These are phyloP conservation scores for Suillus subalutaceus DNA, from an alignment of 768 basidiomycete species.

Conservation along the genomic window DNA sequence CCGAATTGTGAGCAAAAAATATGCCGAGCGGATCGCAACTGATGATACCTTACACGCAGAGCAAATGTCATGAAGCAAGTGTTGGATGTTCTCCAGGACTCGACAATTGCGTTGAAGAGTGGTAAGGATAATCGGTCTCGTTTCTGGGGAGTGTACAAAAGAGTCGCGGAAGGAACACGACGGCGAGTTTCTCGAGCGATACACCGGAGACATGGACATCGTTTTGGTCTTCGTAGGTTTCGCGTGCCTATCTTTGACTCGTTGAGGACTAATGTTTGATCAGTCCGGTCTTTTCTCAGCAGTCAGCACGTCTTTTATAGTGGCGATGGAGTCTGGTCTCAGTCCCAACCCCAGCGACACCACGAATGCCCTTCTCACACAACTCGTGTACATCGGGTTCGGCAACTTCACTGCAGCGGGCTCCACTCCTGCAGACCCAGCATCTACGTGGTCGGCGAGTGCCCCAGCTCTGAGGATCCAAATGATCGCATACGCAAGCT, in stretches of 20 bases:
- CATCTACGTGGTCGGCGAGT: not conserved
- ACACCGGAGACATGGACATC: conserved; percentile 21
- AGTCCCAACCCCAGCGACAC: conserved; percentile 15
- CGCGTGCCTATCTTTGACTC: not conserved
- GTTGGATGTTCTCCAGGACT: not conserved
- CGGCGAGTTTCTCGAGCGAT: conserved; percentile 19
- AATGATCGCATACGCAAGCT: not conserved
- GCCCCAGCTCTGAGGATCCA: not conserved
- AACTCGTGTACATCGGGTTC: conserved; percentile 11
- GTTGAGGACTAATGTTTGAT: not conserved
- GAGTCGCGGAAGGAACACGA: conserved; percentile 21
- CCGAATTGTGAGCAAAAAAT: not conserved
- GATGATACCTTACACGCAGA: not conserved
- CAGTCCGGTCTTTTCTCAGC: conserved; percentile 22
- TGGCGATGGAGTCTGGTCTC: conserved; percentile 14
- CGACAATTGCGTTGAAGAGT: not conserved
- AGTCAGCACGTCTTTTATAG: conserved; percentile 17
- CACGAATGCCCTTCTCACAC: conserved; percentile 16
- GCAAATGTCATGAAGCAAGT: not conserved
- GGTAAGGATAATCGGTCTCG: not conserved
- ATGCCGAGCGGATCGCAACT: not conserved
- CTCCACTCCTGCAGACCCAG: not conserved
- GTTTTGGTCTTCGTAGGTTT: conserved; percentile 25
- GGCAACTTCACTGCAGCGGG: conserved; percentile 4
- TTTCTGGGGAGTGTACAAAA: conserved; percentile 19